Base-by-base conservation (phyloP, 1,284 basidiomycete genomes). In the Bothia castanella region DNA sequence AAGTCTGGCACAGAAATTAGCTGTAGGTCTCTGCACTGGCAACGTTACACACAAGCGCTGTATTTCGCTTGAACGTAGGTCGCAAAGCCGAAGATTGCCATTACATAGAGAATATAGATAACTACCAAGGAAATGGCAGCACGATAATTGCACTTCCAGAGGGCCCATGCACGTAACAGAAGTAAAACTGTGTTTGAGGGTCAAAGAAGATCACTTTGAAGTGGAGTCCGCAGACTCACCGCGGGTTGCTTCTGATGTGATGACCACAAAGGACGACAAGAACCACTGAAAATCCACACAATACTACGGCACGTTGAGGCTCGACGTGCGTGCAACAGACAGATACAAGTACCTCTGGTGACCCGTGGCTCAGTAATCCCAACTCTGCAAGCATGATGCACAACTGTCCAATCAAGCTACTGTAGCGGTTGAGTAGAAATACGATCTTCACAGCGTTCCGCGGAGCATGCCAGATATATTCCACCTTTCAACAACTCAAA, bases 381-480 rank as follows among this genome's bases (percentile, higher is more conserved):
- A 54, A 38, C 21, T 30, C 38, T 8, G 47, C 46, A 20, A 40
- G 48, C 6, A 6, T 13, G 16, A 47, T 3, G 23, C 32, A 27
- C 16, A 32, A 45, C 21, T 58, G 56, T 14, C 37, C 52, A 7
- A 47, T 20, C 6, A 59, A 30, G 7, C 42, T 39, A n/a, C 37
- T 41, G 12, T 52, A 52, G 14, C 51, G 51, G 31, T 44, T 52
- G 42, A 52, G 40, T 38, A 45, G 34, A 35, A 61, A 59, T 10
- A 45, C 9, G 13, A 42, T 31, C 36, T 59, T 61, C 20, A 47
- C 27, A 4, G 42, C 7, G 16, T 48, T 40, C 58, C 58, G 51
- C 17, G 58, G 56, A 9, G 56, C 37, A 8, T 13, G n/a, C 58
- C 58, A 60, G 17, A 59, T 52, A 42, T 56, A 55, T 10, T 38